Percentiles rank a stretch among this genome's conserved stretches.
Conservation (phyloP, 345 rosid genomes). For the Moricandia arvensis region DNA sequence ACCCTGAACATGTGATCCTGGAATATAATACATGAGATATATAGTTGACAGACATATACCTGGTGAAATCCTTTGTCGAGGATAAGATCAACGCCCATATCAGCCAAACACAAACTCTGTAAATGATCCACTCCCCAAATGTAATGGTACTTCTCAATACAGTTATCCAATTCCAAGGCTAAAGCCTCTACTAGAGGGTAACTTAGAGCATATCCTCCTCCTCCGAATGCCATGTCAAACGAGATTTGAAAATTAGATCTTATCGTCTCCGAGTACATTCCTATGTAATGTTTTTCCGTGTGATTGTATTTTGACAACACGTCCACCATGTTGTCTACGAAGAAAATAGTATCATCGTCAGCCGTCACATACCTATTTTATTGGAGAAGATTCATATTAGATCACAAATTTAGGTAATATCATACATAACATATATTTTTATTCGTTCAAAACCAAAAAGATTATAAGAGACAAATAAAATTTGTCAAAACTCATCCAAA, state of each 20-base stretch:
- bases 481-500: background rate
- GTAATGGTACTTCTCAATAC: background rate
- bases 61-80: background rate
- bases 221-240: background rate
- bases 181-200: background rate
- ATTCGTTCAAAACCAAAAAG: background rate
- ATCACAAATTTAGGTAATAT: background rate
- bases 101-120: background rate
- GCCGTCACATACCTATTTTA: conserved; percentile 43
- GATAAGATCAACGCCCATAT: background rate
- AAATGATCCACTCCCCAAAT: background rate
- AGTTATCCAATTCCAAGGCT: background rate
- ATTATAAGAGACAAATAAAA: background rate
- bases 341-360: conserved; percentile 56
- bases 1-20: no score
- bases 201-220: background rate
- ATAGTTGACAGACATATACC: background rate
- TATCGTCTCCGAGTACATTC: background rate
- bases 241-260: background rate
- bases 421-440: background rate
- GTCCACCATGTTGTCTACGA: conserved; percentile 51
- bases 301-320: conserved; percentile 30
- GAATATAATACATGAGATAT: no score
- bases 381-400: background rate
- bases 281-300: background rate